A percentile compares a stretch with the other conserved stretches of the same genome.
Evolutionary conservation across 441 rosid species (phyloP).

Genomic region (Hypseocharis bilobata): DNA sequence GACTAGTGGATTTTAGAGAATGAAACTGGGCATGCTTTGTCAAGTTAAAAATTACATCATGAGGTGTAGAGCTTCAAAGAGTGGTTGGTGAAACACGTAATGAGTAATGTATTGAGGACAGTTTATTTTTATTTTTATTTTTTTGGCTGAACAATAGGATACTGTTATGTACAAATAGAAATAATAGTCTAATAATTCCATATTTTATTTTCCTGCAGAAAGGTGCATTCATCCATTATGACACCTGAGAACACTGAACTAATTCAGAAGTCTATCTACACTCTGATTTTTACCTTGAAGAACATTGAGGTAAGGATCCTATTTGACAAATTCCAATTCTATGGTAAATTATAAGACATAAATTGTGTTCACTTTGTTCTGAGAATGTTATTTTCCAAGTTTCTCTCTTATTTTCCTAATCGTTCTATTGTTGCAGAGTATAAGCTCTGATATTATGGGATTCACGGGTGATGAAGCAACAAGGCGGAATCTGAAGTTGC

Average conservation of each 20-base stretch:
- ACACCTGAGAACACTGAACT: constrained; percentile 84
- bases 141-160: background rate
- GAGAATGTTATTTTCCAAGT: background rate
- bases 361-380: background rate
- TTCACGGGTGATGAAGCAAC: constrained; percentile 88
- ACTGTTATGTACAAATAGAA: background rate
- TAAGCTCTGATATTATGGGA: constrained; percentile 85
- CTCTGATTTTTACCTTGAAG: constrained; percentile 73
- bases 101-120: background rate
- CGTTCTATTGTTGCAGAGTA: constrained; percentile 41
- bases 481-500: constrained; percentile 63
- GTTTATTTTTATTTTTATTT: too few relatives aligned
- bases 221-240: constrained; percentile 61
- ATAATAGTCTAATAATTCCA: background rate
- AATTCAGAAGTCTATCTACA: constrained; percentile 67
- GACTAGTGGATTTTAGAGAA: too few relatives aligned
- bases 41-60: too few relatives aligned
- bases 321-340: background rate
- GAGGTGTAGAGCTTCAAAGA: too few relatives aligned
- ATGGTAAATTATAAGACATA: background rate
- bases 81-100: background rate
- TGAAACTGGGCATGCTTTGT: too few relatives aligned
- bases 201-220: constrained; percentile 34
- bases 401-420: constrained; percentile 6
- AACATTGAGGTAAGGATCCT: constrained; percentile 63